Conservation (phyloP, 2,329 filamentous ascomycete species). For the Didymella keratinophila region DNA sequence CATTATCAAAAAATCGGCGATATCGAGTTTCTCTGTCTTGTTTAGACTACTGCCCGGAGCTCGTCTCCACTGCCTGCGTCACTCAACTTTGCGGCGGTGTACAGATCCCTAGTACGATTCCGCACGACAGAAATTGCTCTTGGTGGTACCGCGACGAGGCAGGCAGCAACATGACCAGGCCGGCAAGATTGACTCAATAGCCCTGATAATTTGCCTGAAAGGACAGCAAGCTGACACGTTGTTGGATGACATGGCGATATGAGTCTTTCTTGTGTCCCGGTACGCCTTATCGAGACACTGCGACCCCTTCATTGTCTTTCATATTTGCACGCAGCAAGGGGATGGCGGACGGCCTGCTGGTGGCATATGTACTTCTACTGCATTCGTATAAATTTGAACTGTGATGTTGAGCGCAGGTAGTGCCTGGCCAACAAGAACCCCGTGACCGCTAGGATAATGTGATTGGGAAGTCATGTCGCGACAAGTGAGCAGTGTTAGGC, state of each 20-base stretch:
- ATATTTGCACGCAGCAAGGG: conserved; percentile 11
- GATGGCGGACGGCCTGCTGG: conserved; percentile 13
- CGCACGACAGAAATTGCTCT: conserved; percentile 4
- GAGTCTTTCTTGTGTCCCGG: conserved; percentile 6
- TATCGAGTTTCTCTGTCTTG: background rate
- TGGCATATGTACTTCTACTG: conserved; percentile 44
- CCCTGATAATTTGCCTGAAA: conserved; percentile 7
- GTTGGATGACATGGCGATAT: conserved; percentile 8
- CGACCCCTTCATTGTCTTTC: conserved; percentile 16
- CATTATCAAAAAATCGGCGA: conserved; percentile 1
- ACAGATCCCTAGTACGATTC: conserved; percentile 5
- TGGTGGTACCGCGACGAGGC: background rate
- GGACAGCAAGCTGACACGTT: conserved; percentile 3
- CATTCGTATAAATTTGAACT: conserved; percentile 41
- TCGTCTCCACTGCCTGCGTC: background rate
- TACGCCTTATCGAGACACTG: conserved; percentile 2
- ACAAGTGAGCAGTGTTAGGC: background rate
- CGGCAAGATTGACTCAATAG: conserved; percentile 14
- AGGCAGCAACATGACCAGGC: conserved; percentile 8
- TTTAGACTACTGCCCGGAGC: background rate
- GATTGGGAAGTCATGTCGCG: background rate
- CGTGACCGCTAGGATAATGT: background rate
- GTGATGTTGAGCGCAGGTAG: conserved; percentile 9
- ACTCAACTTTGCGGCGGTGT: conserved; percentile 15
- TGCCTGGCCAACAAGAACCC: background rate